phyloP scores from a whole-genome alignment of 1,284 basidiomycete genomes.

The Cutaneotrichosporon cutaneum region DNA sequence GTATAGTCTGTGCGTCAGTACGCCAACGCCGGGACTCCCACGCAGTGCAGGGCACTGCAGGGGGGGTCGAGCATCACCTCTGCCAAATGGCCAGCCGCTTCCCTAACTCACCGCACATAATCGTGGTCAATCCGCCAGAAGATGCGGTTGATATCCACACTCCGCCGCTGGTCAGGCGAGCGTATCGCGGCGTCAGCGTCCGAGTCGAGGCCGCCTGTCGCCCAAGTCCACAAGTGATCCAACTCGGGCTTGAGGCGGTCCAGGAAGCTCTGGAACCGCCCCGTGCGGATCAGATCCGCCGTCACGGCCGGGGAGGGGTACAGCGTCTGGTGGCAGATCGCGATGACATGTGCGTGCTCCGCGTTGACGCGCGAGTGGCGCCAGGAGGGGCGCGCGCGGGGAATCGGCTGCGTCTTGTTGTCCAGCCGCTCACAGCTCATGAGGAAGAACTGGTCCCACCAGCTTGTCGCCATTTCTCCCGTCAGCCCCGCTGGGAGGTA shows the following conservation, averaged over 20 bases:
- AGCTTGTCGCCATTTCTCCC: slow-evolving; percentile 25
- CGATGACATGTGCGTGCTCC: slow-evolving; percentile 14
- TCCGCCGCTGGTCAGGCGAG: slow-evolving; percentile 7
- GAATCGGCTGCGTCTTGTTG: neutral
- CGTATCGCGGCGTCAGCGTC: neutral
- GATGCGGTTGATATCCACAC: slow-evolving; percentile 11
- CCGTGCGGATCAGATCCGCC: slow-evolving; percentile 24
- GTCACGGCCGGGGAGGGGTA: slow-evolving; percentile 24
- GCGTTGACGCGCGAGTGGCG: neutral
- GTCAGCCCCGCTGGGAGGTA: neutral
- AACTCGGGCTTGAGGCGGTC: slow-evolving; percentile 29
- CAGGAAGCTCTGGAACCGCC: slow-evolving; percentile 24
- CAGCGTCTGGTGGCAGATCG: slow-evolving; percentile 12
- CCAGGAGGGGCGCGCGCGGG: neutral
- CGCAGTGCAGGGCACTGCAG: no score
- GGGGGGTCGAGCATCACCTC: no score
- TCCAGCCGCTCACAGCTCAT: slow-evolving; percentile 2
- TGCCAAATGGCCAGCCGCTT: no score
- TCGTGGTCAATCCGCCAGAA: slow-evolving; percentile 26
- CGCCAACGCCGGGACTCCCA: no score
- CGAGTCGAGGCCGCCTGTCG: slow-evolving; percentile 12
- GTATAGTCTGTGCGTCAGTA: slow-evolving; percentile 21
- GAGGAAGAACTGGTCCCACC: slow-evolving; percentile 22
- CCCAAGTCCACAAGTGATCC: slow-evolving; percentile 18
- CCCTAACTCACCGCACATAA: slow-evolving; percentile 25